Evolutionary conservation across 2,329 filamentous ascomycete genomes (phyloP), one percentile per base, ranked within the genome.

Genomic region (Lasiodiplodia citricola): DNA sequence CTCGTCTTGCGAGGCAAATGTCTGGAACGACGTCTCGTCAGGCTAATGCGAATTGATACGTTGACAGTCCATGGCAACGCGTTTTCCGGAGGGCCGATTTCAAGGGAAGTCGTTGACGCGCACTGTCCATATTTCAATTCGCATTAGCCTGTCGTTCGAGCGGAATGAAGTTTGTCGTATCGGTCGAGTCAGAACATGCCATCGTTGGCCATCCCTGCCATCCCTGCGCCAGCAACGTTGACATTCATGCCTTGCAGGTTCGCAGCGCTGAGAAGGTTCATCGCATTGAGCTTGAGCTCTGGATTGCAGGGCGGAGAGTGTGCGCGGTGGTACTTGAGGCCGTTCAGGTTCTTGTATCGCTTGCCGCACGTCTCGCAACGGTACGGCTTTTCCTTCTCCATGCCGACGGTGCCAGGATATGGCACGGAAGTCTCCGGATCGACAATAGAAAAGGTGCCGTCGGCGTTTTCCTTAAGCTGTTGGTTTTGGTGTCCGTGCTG

Each of bases 331-430:
- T 99, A 99, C 89, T 99, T 99, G 71, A 99, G 87, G 7, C 96
- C 96, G 81, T 99, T 99, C 70, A 99, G 82, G 78, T 99, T 99
- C 89, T 99, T 99, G 84, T 99, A 99, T 65, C 96, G 92, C 85
- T 99, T 99, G 75, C 95, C 94, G 78, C 96, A 99, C 13, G 94
- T 91, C 72, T 98, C 94, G 80, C 96, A 99, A 77, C 94, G 94
- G 80, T 98, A 98, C 2, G 96, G 96, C 84, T 99, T 99, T 84
- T 98, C 95, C 80, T 98, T 99, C 83, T 99, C 96, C 96, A 99
- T 99, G n/a, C 96, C 96, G 44, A 97, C 85, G 0, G 96, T 98
- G 38, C 96, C 96, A 0, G 96, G 96, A 73, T 98, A 99, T 0
- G 96, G 96, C 1, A 93, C 88, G 35, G 92, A 96, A 0, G 96